Evolutionary conservation across 495 filamentous ascomycete species (phyloP).

Genomic region (Hypoxylon trugodes): DNA sequence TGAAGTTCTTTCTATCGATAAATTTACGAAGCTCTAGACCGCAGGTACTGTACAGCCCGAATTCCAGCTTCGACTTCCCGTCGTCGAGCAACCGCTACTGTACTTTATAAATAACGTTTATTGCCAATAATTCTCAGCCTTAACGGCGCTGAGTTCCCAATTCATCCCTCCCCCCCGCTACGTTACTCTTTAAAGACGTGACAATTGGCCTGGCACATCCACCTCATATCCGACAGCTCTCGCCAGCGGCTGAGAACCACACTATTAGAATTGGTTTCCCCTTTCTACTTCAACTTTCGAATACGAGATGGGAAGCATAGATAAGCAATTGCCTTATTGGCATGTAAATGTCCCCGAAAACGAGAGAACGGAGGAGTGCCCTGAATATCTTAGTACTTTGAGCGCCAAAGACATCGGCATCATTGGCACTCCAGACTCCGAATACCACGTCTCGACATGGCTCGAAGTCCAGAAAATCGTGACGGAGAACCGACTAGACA

Average conservation of each 20-base stretch:
- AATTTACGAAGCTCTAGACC: conserved; percentile 15
- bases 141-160: not conserved
- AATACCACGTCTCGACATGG: conserved; percentile 69
- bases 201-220: not conserved
- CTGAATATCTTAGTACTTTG: conserved; percentile 68
- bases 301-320: conserved; percentile 41
- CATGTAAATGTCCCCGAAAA: conserved; percentile 74
- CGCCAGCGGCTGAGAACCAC: not conserved
- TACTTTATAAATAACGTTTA: conserved; percentile 11
- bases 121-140: conserved; percentile 26
- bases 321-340: conserved; percentile 75
- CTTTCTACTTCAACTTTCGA: not conserved
- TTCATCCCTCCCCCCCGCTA: not conserved
- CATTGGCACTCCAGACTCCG: conserved; percentile 69
- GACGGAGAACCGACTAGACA: conserved; percentile 70
- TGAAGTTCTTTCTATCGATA: conserved; percentile 2
- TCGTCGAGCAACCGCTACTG: not conserved
- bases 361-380: conserved; percentile 70
- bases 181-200: not conserved
- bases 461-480: conserved; percentile 68
- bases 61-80: not conserved
- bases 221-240: not conserved
- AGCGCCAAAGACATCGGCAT: conserved; percentile 65
- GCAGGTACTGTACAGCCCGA: too few species aligned
- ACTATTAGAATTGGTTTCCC: not conserved